Evolutionary conservation across 169 alveolate genomes (phyloP).

Genomic region (Plasmodium coatneyi): DNA sequence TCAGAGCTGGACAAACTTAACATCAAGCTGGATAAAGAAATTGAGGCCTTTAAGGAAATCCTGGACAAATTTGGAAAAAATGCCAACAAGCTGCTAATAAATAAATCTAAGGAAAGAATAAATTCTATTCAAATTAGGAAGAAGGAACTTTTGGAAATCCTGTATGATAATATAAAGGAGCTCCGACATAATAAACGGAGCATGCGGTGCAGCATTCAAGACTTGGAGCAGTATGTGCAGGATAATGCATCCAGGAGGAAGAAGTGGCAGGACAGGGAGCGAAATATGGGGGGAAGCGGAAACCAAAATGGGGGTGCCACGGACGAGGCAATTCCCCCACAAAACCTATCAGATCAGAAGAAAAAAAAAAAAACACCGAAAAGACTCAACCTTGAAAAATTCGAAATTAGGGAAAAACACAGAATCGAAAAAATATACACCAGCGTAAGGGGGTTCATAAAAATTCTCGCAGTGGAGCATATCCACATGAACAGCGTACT

Average conservation of each 20-base stretch:
- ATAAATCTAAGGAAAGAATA: slow-evolving; percentile 70
- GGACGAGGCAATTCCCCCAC: not conserved
- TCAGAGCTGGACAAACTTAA: slow-evolving; percentile 24
- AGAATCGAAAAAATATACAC: slow-evolving; percentile 60
- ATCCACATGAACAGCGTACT: slow-evolving; percentile 24
- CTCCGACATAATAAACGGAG: not conserved
- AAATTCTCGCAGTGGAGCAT: slow-evolving; percentile 13
- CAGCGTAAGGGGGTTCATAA: slow-evolving; percentile 43
- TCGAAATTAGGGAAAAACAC: slow-evolving; percentile 72
- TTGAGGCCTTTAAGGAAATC: slow-evolving; percentile 18
- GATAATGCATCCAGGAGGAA: not conserved
- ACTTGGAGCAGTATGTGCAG: slow-evolving; percentile 2
- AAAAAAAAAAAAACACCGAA: not conserved
- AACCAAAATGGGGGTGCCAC: not conserved
- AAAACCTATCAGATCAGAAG: not conserved
- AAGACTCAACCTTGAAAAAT: slow-evolving; percentile 55
- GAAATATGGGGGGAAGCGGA: not conserved
- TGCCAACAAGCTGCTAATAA: slow-evolving; percentile 23
- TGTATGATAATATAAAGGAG: slow-evolving; percentile 64
- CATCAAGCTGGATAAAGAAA: slow-evolving; percentile 45
- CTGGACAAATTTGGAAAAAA: slow-evolving; percentile 62
- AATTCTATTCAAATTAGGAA: slow-evolving; percentile 27
- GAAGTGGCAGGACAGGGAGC: not conserved
- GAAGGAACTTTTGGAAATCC: slow-evolving; percentile 5
- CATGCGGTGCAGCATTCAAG: not conserved